Base-by-base conservation (phyloP, 2,329 filamentous ascomycete species). In the Fusarium burgessii region DNA sequence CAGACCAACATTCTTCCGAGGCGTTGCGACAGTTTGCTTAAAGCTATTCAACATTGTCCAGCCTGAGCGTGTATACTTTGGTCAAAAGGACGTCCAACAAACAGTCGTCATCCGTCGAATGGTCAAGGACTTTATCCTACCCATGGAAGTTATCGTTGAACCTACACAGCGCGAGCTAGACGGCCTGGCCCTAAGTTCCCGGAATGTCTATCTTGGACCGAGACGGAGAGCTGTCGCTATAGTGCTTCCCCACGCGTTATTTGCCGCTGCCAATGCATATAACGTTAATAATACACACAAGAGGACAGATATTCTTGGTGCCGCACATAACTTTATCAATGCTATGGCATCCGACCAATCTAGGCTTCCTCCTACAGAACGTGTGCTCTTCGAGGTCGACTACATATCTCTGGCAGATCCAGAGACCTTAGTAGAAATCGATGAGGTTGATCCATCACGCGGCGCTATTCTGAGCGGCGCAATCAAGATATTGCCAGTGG, bases 81-180 rank as follows among this genome's bases (percentile, higher is more conserved):
- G 96, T 7, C 96, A 98, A 81, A 99, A 99, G 83, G 96, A 99
- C 80, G 90, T 98, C 23, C 96, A 99, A 84, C 96, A 99, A 82
- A 97, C 94, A 0, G 93, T 97, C 20, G 89, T 99, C 14, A 93
- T 99, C 76, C 91, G 89, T 76, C 90, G 92, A 46, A 90, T 99
- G 89, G 92, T 98, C 35, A 87, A 90, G 72, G 96, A 99, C 80
- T 95, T 99, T 72, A 90, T 94, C 79, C 81, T 98, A 42, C 89
- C 93, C 41, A 92, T 90, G 6, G 84, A 92, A 25, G 89, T 98
- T 12, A 86, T 91, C 35, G 87, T 98, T 58, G 89, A 91, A 9
- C 85, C 89, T 1, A 99, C 96, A 0, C 85, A 89, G 62, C 87
- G 96, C 54, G 95, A 97, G 68, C 58, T 77, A 4, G 94, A 97